These are phyloP conservation scores for Acacia confusa DNA, from an alignment of 306 rosid species.

Conservation along the genomic window DNA sequence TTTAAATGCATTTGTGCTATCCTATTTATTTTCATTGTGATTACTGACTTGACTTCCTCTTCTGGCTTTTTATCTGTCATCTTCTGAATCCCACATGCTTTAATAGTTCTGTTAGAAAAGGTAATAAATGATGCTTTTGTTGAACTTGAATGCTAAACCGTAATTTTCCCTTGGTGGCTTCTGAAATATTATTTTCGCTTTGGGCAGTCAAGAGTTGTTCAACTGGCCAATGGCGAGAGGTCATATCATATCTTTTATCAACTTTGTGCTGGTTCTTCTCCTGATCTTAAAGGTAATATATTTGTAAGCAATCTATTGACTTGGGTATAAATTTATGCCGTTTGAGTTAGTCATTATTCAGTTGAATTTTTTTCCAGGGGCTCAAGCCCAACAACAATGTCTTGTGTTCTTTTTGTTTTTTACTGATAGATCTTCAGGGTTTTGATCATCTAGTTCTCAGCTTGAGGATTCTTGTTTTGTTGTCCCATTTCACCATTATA, in stretches of 20 bases:
- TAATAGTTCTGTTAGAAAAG: conserved; percentile 84
- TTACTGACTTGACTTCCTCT: conserved; percentile 50
- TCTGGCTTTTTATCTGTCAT: conserved; percentile 37
- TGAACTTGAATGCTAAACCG: conserved; percentile 30
- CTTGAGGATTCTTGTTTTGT: conserved; percentile 1
- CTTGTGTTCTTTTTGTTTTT: background rate
- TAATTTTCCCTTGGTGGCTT: conserved; percentile 32
- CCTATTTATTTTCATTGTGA: conserved; percentile 20
- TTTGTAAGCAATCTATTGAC: conserved; percentile 10
- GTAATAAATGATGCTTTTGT: conserved; percentile 47
- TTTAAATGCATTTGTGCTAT: conserved; percentile 16
- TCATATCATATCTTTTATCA: conserved; percentile 93
- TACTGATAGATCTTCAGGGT: background rate
- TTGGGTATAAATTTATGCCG: conserved; percentile 8
- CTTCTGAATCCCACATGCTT: conserved; percentile 30
- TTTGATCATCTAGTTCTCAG: background rate
- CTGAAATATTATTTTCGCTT: conserved; percentile 36
- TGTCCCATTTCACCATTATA: background rate
- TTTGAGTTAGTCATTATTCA: background rate
- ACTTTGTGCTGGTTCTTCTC: conserved; percentile 88
- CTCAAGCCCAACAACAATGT: background rate
- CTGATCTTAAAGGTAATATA: conserved; percentile 67
- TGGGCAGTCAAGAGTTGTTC: conserved; percentile 92
- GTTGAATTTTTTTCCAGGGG: background rate
- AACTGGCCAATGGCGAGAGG: conserved; percentile 70